Evolutionary conservation across 192 early-diverging fungal species (phyloP).

Genomic region (Globomyces pollinis-pini): DNA sequence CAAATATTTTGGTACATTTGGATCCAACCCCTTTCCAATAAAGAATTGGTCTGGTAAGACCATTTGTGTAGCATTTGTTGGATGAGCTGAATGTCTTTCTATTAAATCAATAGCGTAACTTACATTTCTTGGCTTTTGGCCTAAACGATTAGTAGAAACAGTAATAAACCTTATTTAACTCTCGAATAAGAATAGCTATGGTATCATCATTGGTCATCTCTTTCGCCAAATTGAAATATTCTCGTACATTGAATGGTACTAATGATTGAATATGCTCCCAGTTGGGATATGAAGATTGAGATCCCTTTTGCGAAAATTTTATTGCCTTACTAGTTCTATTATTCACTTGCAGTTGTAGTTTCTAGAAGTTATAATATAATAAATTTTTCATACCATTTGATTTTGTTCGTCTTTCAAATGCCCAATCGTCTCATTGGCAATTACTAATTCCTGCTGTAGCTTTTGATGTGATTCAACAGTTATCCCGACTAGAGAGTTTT

Average conservation of each 20-base stretch:
- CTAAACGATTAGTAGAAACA: background rate
- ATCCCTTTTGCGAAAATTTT: background rate
- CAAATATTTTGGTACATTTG: slow-evolving; percentile 11
- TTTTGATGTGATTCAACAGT: background rate
- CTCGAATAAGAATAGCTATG: slow-evolving; percentile 31
- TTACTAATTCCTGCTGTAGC: background rate
- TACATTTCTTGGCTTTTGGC: background rate
- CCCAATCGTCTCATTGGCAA: background rate
- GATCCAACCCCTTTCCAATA: background rate
- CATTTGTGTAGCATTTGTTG: too few relatives aligned
- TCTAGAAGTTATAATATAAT: background rate
- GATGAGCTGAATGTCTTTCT: background rate
- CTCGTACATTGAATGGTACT: slow-evolving; percentile 27
- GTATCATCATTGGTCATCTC: slow-evolving; percentile 41
- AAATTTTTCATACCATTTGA: background rate
- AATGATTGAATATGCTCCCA: slow-evolving; percentile 40
- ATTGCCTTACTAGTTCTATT: slow-evolving; percentile 11
- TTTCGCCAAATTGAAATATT: slow-evolving; percentile 35
- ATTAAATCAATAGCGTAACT: background rate
- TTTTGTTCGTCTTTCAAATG: background rate
- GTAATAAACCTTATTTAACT: background rate
- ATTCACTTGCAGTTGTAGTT: slow-evolving; percentile 3
- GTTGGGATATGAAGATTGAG: slow-evolving; percentile 19
- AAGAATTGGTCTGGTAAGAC: slow-evolving; percentile 7
- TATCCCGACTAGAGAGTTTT: background rate